Evolutionary conservation across 805 yeast genomes (phyloP), one percentile per base, ranked within the genome.

Genomic region (Metschnikowia borealis): DNA sequence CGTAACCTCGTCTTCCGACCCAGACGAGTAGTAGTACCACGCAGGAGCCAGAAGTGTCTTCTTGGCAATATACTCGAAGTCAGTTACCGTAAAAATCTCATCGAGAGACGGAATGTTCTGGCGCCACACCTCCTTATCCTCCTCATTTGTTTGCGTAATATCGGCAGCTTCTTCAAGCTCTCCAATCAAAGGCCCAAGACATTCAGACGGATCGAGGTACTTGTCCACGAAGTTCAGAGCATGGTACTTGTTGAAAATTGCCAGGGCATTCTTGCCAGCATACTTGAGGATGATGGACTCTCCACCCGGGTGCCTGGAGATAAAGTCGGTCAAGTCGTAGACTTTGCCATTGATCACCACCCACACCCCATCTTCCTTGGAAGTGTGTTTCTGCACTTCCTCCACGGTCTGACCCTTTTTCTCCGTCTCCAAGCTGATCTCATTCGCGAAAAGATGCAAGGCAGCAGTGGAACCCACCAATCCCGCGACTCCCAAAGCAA

Each of bases 1-100:
- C 2, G 96, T 80, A 58, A 92, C 81, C 70, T 92, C 98, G 66
- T 92, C 98, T 67, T 92, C 97, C 15, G 96, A 79, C 8, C 92
- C 98, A 34, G 90, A 82, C 3, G 95, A 85, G 65, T 90, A 92
- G 68, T 76, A 79, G 15, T 69, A 67, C 69, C 71, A 74, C 1
- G 77, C 71, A 5, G 61, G 55, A 5, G 53, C 57, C 3, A 74
- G 62, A 18, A 74, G 54, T 4, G 62, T 58, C 41, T 69, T 54
- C 38, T 60, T 58, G 7, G 79, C 77, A n/a, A 73, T 60, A 26
- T 54, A 60, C 52, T 74, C 79, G 42, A 75, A 75, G 47, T 75
- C 79, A 14, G 65, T 54, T 18, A 74, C 35, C 46, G 65, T 71
- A 57, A 59, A 68, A 6, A 73, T 60, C 23, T 61, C 53, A 3